These are phyloP conservation scores for Jacaranda mimosifolia DNA, from an alignment of 257 asterid genomes.

Conservation along the genomic window DNA sequence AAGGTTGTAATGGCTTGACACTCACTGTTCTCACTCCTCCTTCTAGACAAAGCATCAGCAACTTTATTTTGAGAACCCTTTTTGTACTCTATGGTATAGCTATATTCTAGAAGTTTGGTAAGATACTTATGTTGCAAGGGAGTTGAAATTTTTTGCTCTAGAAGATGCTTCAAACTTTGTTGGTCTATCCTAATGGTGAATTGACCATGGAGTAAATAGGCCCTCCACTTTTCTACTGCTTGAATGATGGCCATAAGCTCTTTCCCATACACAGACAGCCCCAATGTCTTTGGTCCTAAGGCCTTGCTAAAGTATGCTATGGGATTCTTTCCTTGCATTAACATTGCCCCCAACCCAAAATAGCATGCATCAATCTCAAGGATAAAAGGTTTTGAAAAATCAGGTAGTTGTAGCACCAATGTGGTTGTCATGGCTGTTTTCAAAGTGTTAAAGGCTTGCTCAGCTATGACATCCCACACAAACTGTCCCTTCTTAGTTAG, in stretches of 20 bases:
- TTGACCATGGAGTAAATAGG: not conserved
- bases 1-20: no score
- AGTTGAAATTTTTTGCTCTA: no score
- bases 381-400: no score
- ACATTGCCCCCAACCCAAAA: no score
- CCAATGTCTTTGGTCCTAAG: not conserved
- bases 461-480: no score
- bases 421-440: no score
- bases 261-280: not conserved
- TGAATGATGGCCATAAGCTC: not conserved
- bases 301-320: not conserved
- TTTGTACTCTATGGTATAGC: not conserved
- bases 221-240: not conserved
- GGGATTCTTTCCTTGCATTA: no score
- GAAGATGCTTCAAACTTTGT: no score
- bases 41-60: not conserved
- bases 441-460: no score
- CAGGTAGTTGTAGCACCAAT: no score
- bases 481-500: no score
- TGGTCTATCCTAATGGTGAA: not conserved
- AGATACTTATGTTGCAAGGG: not conserved
- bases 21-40: not conserved
- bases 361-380: no score
- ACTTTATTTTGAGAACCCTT: not conserved
- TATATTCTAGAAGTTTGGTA: not conserved